Evolutionary conservation across 106 monocot species (phyloP).

Genomic region (Dioscorea dumetorum): DNA sequence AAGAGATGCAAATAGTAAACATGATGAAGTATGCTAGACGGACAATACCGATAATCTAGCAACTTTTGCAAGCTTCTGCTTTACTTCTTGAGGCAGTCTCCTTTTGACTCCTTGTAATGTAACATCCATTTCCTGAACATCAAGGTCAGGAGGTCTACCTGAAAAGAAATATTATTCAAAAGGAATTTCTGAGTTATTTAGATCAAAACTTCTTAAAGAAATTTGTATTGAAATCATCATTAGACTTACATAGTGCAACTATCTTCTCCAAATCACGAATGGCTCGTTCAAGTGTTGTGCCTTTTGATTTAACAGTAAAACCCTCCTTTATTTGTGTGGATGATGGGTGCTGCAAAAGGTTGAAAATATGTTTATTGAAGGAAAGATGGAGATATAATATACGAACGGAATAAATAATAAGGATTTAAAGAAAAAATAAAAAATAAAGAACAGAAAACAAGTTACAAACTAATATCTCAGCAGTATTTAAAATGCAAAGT

Average conservation of each 20-base stretch:
- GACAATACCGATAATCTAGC: conserved; percentile 81
- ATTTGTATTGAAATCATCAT: too few species aligned
- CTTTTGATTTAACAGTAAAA: conserved; percentile 56
- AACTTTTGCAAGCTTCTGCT: conserved; percentile 94
- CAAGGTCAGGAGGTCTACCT: conserved; percentile 67
- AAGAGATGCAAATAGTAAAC: too few species aligned
- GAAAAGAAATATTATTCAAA: conserved; percentile 7
- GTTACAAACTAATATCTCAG: too few species aligned
- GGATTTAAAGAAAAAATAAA: too few species aligned
- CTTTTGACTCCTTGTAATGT: conserved; percentile 60
- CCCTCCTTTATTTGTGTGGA: conserved; percentile 39
- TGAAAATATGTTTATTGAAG: background rate
- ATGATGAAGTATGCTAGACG: too few species aligned
- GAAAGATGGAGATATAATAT: too few species aligned
- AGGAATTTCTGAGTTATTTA: too few species aligned
- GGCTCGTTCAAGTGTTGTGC: conserved; percentile 75
- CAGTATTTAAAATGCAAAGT: too few species aligned
- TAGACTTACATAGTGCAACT: conserved; percentile 65
- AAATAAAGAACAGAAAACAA: too few species aligned
- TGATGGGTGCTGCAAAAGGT: conserved; percentile 26
- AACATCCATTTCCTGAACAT: conserved; percentile 52
- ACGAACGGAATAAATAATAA: too few species aligned
- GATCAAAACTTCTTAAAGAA: too few species aligned
- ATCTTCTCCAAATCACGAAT: conserved; percentile 88
- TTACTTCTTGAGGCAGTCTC: conserved; percentile 87